Base-by-base conservation (phyloP, 2,329 filamentous ascomycete species). In the Aspergillus japonicus region DNA sequence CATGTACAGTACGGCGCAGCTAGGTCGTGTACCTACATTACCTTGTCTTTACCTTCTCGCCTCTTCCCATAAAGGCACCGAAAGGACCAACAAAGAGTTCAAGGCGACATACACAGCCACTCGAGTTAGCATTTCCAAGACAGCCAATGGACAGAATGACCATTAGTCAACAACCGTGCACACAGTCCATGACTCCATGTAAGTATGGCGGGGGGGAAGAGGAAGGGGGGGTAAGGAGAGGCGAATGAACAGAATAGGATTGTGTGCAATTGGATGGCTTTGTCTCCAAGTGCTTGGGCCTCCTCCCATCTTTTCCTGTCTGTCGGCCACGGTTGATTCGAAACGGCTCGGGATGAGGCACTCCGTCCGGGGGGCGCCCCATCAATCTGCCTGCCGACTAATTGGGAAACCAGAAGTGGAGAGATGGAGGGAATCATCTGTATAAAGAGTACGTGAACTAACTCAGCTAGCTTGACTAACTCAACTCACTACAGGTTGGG, bases 261-360 rank as follows among this genome's bases (percentile, higher is more conserved):
- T 48, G 11, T 29, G 19, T 48, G 21, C 52, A 23, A 64, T 61
- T 65, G 64, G 64, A 24, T 49, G 39, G 29, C 26, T 39, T 51
- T 59, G 52, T 56, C 58, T 58, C 65, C 64, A 64, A 62, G 65
- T 66, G 65, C 65, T 66, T 64, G 62, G 64, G 54, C 64, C 65
- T 62, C 63, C 16, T 44, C 39, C 14, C 39, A n/a, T 44, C 39
- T 19, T n/a, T 52, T 52, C 56, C 42, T 16, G 54, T 47, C 54
- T 50, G 50, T 39, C 54, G 19, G 42, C 35, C 51, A 23, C 24
- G 26, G 44, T 39, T 42, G 54, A 35, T 39, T 57, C 49, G 50
- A 60, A 60, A 60, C 58, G 24, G 52, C 58, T 56, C 55, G 61
- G 54, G 44, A 56, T 62, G 50, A 31, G 52, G 53, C 44, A 51